Conservation (phyloP, 2,329 filamentous ascomycete species). For the Allantophomopsis cytisporea region DNA sequence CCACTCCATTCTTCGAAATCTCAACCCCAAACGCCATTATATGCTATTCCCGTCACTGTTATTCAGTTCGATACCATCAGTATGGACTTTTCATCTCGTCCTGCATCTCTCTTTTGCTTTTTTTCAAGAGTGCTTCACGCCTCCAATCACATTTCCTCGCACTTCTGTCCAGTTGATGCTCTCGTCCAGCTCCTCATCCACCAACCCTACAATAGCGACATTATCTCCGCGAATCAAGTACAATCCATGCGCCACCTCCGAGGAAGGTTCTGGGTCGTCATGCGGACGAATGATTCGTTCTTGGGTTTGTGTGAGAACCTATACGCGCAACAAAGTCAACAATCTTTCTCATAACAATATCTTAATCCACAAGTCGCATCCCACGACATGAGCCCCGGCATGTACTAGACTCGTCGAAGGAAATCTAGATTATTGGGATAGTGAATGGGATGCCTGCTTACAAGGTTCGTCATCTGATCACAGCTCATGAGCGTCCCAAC, state of each 20-base stretch:
- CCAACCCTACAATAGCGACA: conserved; percentile 76
- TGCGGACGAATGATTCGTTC: conserved; percentile 82
- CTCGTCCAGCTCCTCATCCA: conserved; percentile 79
- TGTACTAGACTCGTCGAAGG: not conserved
- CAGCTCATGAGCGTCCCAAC: conserved; percentile 73
- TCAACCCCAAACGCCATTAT: not conserved
- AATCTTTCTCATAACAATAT: not conserved
- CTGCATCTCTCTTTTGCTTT: not conserved
- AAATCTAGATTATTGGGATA: not conserved
- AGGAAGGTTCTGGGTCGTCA: conserved; percentile 71
- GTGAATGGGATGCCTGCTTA: conserved; percentile 19
- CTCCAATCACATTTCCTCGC: conserved; percentile 68
- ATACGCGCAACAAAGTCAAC: conserved; percentile 1
- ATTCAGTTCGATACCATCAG: conserved; percentile 6
- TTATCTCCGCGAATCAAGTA: conserved; percentile 93
- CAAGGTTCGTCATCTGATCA: conserved; percentile 85
- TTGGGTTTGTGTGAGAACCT: conserved; percentile 69
- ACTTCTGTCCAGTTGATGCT: conserved; percentile 92
- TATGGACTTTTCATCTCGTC: conserved; percentile 1
- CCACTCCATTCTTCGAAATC: too few species aligned
- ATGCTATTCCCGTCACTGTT: not conserved
- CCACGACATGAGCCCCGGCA: not conserved
- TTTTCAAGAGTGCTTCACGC: conserved; percentile 58
- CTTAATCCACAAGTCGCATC: too few species aligned
- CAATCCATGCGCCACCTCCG: conserved; percentile 70